phyloP scores from a whole-genome alignment of 2,329 filamentous ascomycete species.

The Mollisiaceae sp. region DNA sequence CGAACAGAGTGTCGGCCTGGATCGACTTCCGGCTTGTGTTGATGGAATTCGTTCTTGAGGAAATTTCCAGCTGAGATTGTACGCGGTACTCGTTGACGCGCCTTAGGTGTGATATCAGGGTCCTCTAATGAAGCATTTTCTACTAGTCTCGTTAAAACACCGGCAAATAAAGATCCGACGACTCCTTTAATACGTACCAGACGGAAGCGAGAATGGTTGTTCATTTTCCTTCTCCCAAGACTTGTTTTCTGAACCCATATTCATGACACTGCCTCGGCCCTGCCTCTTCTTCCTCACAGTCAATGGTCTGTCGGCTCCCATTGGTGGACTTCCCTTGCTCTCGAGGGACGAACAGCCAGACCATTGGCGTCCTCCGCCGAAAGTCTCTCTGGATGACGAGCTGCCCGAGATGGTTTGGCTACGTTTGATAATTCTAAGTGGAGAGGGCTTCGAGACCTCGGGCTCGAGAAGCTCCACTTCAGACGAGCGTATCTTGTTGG shows the following conservation, averaged over 20 bases:
- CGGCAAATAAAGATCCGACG: background rate
- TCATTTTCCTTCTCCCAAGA: conserved; percentile 5
- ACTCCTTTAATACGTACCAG: background rate
- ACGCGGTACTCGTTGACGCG: conserved; percentile 27
- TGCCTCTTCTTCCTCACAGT: conserved; percentile 39
- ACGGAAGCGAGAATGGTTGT: background rate
- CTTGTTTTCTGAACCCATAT: background rate
- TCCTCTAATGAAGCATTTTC: conserved; percentile 20
- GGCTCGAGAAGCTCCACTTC: conserved; percentile 43
- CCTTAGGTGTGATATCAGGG: conserved; percentile 38
- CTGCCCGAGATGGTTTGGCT: conserved; percentile 39
- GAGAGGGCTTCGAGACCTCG: conserved; percentile 47
- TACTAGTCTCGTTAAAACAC: conserved; percentile 1
- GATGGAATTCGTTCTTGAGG: conserved; percentile 37
- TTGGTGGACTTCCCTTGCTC: conserved; percentile 39
- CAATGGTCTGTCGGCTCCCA: conserved; percentile 36
- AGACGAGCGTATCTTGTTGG: conserved; percentile 38
- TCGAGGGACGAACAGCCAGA: conserved; percentile 32
- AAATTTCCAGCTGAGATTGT: conserved; percentile 37
- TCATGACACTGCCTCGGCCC: conserved; percentile 29
- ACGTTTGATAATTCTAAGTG: conserved; percentile 57
- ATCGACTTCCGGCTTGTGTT: conserved; percentile 26
- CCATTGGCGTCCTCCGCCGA: conserved; percentile 31
- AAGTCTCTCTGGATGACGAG: conserved; percentile 31
- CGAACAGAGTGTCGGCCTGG: conserved; percentile 29